Evolutionary conservation across 2,329 filamentous ascomycete species (phyloP).

Genomic region (Xylaria arbuscula): DNA sequence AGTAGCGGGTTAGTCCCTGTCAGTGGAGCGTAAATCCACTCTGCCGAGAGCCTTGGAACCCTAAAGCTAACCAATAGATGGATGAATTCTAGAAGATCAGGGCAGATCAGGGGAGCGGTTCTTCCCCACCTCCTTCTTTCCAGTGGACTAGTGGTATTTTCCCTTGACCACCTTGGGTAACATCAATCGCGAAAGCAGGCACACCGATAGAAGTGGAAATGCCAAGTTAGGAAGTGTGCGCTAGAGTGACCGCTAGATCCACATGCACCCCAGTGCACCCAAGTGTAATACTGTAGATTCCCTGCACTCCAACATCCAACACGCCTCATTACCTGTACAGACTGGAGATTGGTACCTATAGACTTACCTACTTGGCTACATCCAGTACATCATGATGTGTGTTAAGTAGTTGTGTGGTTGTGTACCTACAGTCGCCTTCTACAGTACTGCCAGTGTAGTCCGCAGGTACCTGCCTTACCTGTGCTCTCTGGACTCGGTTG

Average conservation of each 20-base stretch:
- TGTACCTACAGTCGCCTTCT: no score
- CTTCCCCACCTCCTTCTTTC: slow-evolving; percentile 13
- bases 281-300: background rate
- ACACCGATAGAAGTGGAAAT: slow-evolving; percentile 18
- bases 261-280: background rate
- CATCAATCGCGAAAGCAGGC: slow-evolving; percentile 19
- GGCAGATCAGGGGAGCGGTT: slow-evolving; percentile 17
- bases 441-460: no score
- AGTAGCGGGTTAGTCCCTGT: slow-evolving; percentile 1
- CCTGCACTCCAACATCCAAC: background rate
- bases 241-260: background rate
- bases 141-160: slow-evolving; percentile 1
- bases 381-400: no score
- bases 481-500: slow-evolving; percentile 19
- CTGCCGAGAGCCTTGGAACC: slow-evolving; percentile 24
- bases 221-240: slow-evolving; percentile 24
- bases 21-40: background rate
- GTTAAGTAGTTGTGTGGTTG: no score
- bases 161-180: slow-evolving; percentile 22
- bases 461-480: background rate
- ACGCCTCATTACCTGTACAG: background rate
- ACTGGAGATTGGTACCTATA: background rate
- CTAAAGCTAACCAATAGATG: slow-evolving; percentile 10
- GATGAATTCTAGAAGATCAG: slow-evolving; percentile 1
- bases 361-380: background rate